phyloP scores from a whole-genome alignment of 345 rosid genomes.

The Euclidium syriacum region DNA sequence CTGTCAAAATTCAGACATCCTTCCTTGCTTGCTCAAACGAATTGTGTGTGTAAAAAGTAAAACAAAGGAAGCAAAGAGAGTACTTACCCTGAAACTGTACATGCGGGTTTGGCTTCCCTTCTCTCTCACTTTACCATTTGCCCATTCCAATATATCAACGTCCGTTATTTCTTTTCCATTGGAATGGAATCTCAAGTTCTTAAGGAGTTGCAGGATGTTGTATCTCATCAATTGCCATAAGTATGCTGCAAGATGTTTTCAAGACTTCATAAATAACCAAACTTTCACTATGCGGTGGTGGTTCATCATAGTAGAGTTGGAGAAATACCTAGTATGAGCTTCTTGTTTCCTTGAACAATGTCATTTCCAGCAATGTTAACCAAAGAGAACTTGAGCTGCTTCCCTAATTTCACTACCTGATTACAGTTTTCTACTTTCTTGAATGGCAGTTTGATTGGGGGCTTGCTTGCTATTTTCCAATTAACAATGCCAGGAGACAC shows the following conservation, averaged over 20 bases:
- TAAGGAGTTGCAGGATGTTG: slow-evolving; percentile 88
- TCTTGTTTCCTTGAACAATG: slow-evolving; percentile 92
- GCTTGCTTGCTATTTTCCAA: slow-evolving; percentile 92
- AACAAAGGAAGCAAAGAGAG: neutral
- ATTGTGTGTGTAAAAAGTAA: neutral
- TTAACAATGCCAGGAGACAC: slow-evolving; percentile 91
- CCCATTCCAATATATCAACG: slow-evolving; percentile 87
- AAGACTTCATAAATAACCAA: neutral
- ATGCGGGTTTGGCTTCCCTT: slow-evolving; percentile 68
- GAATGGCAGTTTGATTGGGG: slow-evolving; percentile 94
- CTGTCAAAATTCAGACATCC: slow-evolving; percentile 37
- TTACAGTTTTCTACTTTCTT: slow-evolving; percentile 97
- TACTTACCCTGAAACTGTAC: slow-evolving; percentile 76
- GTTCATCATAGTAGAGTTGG: neutral
- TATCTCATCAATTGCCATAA: slow-evolving; percentile 96
- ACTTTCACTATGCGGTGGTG: neutral
- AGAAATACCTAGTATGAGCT: slow-evolving; percentile 73
- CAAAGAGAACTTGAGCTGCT: slow-evolving; percentile 89
- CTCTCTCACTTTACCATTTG: slow-evolving; percentile 65
- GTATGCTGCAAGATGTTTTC: slow-evolving; percentile 49
- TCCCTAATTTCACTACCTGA: slow-evolving; percentile 92
- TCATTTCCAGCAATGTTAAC: slow-evolving; percentile 96
- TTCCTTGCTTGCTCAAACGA: neutral
- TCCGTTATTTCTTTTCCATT: slow-evolving; percentile 84
- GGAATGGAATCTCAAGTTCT: slow-evolving; percentile 85